Conservation (phyloP, 768 basidiomycete species). For the Suillus fuscotomentosus region DNA sequence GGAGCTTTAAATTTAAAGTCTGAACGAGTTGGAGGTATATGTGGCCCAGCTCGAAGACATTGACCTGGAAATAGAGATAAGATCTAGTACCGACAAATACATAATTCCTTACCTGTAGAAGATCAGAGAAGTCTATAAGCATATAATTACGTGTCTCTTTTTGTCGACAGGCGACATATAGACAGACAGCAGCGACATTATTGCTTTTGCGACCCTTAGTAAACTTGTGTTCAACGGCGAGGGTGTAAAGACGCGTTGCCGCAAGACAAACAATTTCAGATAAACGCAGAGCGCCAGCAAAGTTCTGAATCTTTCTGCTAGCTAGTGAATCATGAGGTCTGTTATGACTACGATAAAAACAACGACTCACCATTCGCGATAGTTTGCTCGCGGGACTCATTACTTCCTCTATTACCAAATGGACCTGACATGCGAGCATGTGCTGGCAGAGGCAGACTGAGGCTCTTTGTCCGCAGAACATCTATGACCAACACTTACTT, state of each 20-base stretch:
- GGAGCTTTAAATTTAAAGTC: slow-evolving; percentile 79
- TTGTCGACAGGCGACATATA: slow-evolving; percentile 91
- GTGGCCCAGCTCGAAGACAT: slow-evolving; percentile 95
- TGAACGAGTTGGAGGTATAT: slow-evolving; percentile 94
- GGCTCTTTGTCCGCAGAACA: background rate
- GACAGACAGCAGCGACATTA: slow-evolving; percentile 93
- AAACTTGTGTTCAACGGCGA: slow-evolving; percentile 93
- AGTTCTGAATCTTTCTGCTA: slow-evolving; percentile 77
- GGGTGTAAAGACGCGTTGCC: slow-evolving; percentile 86
- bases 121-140: slow-evolving; percentile 99
- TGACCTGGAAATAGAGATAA: slow-evolving; percentile 56
- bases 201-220: slow-evolving; percentile 89
- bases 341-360: background rate
- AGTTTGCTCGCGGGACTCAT: slow-evolving; percentile 87
- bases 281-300: slow-evolving; percentile 74
- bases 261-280: slow-evolving; percentile 79
- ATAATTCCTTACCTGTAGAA: slow-evolving; percentile 63
- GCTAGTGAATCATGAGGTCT: slow-evolving; percentile 43
- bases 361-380: slow-evolving; percentile 74
- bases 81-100: background rate
- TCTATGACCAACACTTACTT: slow-evolving; percentile 52
- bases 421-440: slow-evolving; percentile 82
- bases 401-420: slow-evolving; percentile 74
- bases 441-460: slow-evolving; percentile 41
- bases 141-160: slow-evolving; percentile 91